phyloP scores from a whole-genome alignment of 495 filamentous ascomycete genomes.

The Aspergillus hancockii region DNA sequence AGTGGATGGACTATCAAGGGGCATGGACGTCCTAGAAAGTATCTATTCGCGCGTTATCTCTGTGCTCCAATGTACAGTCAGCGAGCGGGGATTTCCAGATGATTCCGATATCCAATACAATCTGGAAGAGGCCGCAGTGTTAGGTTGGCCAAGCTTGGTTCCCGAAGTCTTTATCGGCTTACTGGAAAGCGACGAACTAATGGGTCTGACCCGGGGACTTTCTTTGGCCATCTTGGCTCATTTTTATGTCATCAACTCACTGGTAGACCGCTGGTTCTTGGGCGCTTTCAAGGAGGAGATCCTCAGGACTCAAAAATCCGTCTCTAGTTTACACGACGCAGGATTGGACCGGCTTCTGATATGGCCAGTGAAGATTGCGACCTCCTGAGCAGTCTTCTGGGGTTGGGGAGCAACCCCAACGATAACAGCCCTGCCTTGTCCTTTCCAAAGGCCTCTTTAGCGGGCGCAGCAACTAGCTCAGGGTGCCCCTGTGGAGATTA shows the following conservation, averaged over 20 bases:
- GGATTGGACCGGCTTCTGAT: conserved; percentile 14
- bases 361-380: conserved; percentile 15
- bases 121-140: conserved; percentile 31
- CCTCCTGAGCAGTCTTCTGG: too few relatives aligned
- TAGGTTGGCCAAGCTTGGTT: conserved; percentile 24
- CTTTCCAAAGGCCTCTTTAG: too few relatives aligned
- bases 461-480: too few relatives aligned
- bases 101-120: conserved; percentile 27
- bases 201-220: conserved; percentile 1
- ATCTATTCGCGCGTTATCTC: conserved; percentile 33
- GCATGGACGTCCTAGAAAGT: conserved; percentile 30
- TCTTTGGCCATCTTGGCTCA: conserved; percentile 28
- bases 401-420: too few relatives aligned
- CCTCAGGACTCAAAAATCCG: conserved; percentile 18
- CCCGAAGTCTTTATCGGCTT: conserved; percentile 21
- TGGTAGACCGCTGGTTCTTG: conserved; percentile 26
- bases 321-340: conserved; percentile 7
- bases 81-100: conserved; percentile 7
- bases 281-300: conserved; percentile 24
- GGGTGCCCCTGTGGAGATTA: too few relatives aligned
- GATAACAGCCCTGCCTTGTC: too few relatives aligned
- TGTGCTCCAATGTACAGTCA: conserved; percentile 23
- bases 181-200: conserved; percentile 11
- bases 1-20: neutral
- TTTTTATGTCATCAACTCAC: conserved; percentile 22